Evolutionary conservation across 2,329 filamentous ascomycete species (phyloP), one percentile per base, ranked within the genome.

Genomic region (Acrodontium crateriforme): DNA sequence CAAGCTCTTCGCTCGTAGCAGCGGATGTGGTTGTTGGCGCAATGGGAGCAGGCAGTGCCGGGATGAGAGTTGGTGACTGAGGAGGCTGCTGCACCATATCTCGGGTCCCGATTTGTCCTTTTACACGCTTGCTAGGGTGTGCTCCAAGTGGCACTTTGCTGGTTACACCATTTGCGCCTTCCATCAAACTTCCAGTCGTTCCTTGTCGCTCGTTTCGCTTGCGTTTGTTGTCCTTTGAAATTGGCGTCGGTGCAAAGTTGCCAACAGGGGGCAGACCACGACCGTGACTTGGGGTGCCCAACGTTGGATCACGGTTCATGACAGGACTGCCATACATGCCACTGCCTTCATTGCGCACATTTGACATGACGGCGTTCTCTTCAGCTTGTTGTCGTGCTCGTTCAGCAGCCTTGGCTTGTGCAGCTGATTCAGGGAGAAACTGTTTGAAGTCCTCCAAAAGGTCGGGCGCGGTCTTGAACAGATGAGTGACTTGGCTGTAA

Each of bases 391-490:
- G 74, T 45, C 71, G 55, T 37, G 58, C 65, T 34, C 56, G 65
- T 38, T 55, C 52, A n/a, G 65, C 67, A 35, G 58, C 66, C 42
- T 68, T 66, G 29, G 70, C 69, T 52, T 69, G 79, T 43, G 77
- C 75, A 17, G 77, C 75, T 23, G 87, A 91, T 52, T 98, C 89
- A 0, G 89, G 89, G 6, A 98, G 66, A 42, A 98, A 98, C 49
- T 98, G 89, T 54, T 98, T 98, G 53, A 98, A 98, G 49, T 98
- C 89, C 55, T 98, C 89, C 2, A 98, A 64, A 9, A 98, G 71
- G 56, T 98, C 89, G 4, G 87, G 87, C 0, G 91, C 89, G 4
- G 79, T 78, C 49, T 83, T 84, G 60, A 98, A 98, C 1, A 98
- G 64, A 17, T 78, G 79, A 1, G 91, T 98, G 14, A 98, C 89